Base-by-base conservation (phyloP, 1,284 basidiomycete genomes). In the Vanrija pseudolonga region DNA sequence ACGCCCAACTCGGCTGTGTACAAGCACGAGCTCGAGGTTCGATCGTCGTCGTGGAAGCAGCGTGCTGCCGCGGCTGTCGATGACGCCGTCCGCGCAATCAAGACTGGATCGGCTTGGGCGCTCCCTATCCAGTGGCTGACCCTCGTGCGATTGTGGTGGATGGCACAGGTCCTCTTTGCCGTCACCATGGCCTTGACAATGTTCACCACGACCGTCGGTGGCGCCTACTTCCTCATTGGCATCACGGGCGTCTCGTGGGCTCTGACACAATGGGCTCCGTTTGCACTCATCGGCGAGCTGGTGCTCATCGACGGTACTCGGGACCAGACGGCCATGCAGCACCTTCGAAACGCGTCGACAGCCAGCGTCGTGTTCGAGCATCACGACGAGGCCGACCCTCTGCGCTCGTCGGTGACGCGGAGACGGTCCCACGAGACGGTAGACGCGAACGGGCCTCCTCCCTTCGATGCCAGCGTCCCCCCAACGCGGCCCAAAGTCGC, bases 201-300 rank as follows among this genome's bases (percentile, higher is more conserved):
- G 62, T 72, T 79, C 36, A 72, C 77, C 1, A 57, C 61, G 1
- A 68, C 66, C 0, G 77, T 81, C 1, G 48, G 55, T 4, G 71
- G 76, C 0, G 80, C 81, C 0, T 79, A 78, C 47, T 39, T 70
- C 6, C 66, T 82, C 39, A 76, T 82, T 23, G 76, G 73, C 1
- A 55, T 76, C 14, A 78, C 78, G 6, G 81, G 81, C 1, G 76
- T 81, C 56, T 76, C 73, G 37, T 81, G 79, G 78, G 76, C 79
- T 6, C 60, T 81, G 12, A 64, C 72, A 3, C 76, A 77, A 55
- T 80, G 79, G 72, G 59, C 47, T 11, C 50, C 51, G n/a, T 56
- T 53, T 12, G 51, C 53, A n/a, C 48, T 71, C 58, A 65, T 76
- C 5, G 76, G 74, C 43, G 76, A 78, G 51, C 64, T 77, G 14